Evolutionary conservation across 352 stramenopile genomes (phyloP).

Genomic region (Blastocystis sp.): DNA sequence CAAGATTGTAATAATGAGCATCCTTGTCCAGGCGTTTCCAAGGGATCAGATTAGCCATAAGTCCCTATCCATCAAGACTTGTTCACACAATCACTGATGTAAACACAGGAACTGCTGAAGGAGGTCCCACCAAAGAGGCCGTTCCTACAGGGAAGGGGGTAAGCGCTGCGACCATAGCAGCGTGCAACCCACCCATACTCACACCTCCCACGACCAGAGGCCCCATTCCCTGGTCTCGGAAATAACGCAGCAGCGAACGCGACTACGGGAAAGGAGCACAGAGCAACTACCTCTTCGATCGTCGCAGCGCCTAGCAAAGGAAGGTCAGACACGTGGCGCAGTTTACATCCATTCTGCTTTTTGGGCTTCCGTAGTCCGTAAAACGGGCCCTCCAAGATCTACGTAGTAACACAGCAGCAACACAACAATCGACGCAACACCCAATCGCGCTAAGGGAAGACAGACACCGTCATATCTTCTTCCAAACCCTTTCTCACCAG

Average conservation of each 20-base stretch:
- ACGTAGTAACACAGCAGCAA: background rate
- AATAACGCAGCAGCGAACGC: slow-evolving; percentile 31
- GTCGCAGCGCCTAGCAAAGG: slow-evolving; percentile 31
- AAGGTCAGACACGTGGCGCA: slow-evolving; percentile 47
- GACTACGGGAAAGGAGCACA: background rate
- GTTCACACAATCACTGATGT: background rate
- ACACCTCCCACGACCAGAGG: slow-evolving; percentile 47
- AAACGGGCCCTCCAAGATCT: slow-evolving; percentile 59
- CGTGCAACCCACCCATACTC: slow-evolving; percentile 46
- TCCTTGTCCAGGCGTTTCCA: slow-evolving; percentile 56
- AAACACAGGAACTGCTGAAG: slow-evolving; percentile 55
- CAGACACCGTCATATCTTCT: slow-evolving; percentile 29
- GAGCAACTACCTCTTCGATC: slow-evolving; percentile 26
- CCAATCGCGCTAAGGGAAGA: slow-evolving; percentile 21
- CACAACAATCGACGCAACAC: slow-evolving; percentile 24
- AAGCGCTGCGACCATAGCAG: slow-evolving; percentile 31
- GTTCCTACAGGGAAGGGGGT: slow-evolving; percentile 31
- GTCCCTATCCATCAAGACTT: background rate
- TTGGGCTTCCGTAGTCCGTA: slow-evolving; percentile 49
- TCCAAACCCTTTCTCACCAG: slow-evolving; percentile 21
- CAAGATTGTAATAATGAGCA: slow-evolving; percentile 54
- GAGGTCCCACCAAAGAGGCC: slow-evolving; percentile 46
- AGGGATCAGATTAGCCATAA: slow-evolving; percentile 54
- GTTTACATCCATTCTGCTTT: slow-evolving; percentile 44
- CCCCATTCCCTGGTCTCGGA: slow-evolving; percentile 4